phyloP scores from a whole-genome alignment of 257 asterid genomes.

The Striga asiatica region DNA sequence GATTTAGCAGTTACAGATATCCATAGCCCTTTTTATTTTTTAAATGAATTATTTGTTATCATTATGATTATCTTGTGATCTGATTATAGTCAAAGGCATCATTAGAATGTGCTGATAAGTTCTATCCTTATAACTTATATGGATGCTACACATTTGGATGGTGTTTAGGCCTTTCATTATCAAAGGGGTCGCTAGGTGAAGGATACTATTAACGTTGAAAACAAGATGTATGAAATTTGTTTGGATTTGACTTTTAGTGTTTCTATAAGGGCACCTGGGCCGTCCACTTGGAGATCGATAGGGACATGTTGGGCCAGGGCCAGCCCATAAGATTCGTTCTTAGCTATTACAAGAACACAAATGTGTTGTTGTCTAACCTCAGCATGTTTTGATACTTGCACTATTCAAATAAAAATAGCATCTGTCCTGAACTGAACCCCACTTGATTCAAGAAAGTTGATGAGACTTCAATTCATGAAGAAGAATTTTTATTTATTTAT shows the following conservation, averaged over 20 bases:
- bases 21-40: too few relatives aligned
- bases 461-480: constrained; percentile 11
- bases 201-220: background rate
- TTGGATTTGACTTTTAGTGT: constrained; percentile 12
- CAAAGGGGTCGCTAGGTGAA: background rate
- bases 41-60: background rate
- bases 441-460: constrained; percentile 6
- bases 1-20: too few relatives aligned
- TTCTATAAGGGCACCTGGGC: constrained; percentile 15
- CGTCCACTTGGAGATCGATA: constrained; percentile 16
- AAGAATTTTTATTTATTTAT: too few relatives aligned
- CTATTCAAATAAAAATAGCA: constrained; percentile 21
- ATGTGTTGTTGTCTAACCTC: background rate
- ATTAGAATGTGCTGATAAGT: too few relatives aligned
- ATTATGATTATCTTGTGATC: background rate
- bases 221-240: background rate
- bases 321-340: constrained; percentile 35
- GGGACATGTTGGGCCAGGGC: constrained; percentile 28
- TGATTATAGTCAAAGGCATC: too few relatives aligned
- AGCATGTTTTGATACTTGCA: constrained; percentile 19
- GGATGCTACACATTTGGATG: too few relatives aligned
- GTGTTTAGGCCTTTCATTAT: background rate
- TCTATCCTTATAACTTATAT: too few relatives aligned
- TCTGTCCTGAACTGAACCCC: constrained; percentile 24
- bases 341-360: constrained; percentile 22